Evolutionary conservation across 148 eudicot genomes (phyloP), one percentile per base, ranked within the genome.

Genomic region (Vaccinium vitisidaea): DNA sequence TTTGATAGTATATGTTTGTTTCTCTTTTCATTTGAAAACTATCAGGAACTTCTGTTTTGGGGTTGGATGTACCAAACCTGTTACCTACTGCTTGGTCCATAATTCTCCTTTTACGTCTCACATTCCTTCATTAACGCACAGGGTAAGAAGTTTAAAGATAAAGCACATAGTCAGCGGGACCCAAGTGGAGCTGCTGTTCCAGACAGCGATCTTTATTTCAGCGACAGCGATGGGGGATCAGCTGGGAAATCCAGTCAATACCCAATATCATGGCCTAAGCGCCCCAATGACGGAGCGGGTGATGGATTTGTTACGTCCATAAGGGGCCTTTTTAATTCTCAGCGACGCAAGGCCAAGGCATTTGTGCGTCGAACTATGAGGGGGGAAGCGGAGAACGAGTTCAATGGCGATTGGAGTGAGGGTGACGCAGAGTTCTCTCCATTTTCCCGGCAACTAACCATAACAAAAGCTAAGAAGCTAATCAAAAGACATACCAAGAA

Each of bases 281-380:
- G 92, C 27, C 93, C 93, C 65, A 83, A 85, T 83, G 98, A 95
- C 84, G 99, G 98, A 81, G 99, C 99, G 79, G 99, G 99, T 49
- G 99, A 97, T 87, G 95, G 97, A 32, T 97, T 97, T 88, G 99
- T 97, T 32, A 93, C 96, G 36, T 97, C 99, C 49, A 89, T 97
- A 83, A 97, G 89, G 85, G 99, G 99, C 32, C 91, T 97, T 52
- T 97, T 97, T 67, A 92, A 89, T 89, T 92, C 98, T 83, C 97
- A 95, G 84, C 95, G 97, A 36, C 94, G 99, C 59, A 97, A 94
- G 88, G 99, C 99, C 84, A 97, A 94, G 93, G 95, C 95, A 79
- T 97, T 97, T 90, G 95, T 95, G 75, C 89, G 95, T 30, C 94
- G 98, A n/a, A 97, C 99, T 83, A 97, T 97, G 99, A 93, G 99